phyloP scores from a whole-genome alignment of 768 basidiomycete species.

The Termitomyces sp. region DNA sequence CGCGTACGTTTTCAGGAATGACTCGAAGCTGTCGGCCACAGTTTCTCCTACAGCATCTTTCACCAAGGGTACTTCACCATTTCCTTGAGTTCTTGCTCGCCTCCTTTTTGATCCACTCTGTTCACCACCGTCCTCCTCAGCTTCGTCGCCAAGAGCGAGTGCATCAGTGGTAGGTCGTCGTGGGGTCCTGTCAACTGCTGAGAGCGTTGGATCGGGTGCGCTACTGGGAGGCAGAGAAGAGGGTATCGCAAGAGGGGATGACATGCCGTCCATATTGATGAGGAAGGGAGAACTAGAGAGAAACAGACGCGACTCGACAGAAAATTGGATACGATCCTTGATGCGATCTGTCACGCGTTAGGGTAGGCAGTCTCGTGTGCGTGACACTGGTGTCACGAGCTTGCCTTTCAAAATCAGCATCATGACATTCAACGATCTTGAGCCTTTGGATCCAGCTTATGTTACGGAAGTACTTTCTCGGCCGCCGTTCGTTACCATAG shows the following conservation, averaged over 20 bases:
- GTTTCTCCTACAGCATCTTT: constrained; percentile 95
- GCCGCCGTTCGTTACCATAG: constrained; percentile 64
- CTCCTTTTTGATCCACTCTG: constrained; percentile 37
- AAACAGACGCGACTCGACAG: constrained; percentile 26
- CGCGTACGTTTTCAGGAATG: constrained; percentile 85
- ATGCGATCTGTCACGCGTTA: constrained; percentile 22
- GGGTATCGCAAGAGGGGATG: constrained; percentile 50
- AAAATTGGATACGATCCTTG: constrained; percentile 22
- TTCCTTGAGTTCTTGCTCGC: constrained; percentile 44
- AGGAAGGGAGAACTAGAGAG: constrained; percentile 12
- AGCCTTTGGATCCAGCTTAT: constrained; percentile 61
- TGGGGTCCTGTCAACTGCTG: constrained; percentile 28
- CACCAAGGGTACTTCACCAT: constrained; percentile 77
- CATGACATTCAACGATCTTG: constrained; percentile 41
- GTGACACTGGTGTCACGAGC: constrained; percentile 14
- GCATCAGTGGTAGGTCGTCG: constrained; percentile 46
- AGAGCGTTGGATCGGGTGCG: constrained; percentile 32
- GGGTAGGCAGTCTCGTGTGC: constrained; percentile 31
- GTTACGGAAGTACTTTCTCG: constrained; percentile 60
- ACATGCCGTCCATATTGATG: constrained; percentile 56
- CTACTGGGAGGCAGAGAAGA: constrained; percentile 52
- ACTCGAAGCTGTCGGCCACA: constrained; percentile 87
- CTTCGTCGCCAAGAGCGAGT: constrained; percentile 50
- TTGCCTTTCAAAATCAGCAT: constrained; percentile 7
- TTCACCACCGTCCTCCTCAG: constrained; percentile 32